Percentiles rank a stretch among this genome's conserved stretches.
Evolutionary conservation across 2,329 filamentous ascomycete genomes (phyloP).

Genomic region (Tolypocladium paradoxum): DNA sequence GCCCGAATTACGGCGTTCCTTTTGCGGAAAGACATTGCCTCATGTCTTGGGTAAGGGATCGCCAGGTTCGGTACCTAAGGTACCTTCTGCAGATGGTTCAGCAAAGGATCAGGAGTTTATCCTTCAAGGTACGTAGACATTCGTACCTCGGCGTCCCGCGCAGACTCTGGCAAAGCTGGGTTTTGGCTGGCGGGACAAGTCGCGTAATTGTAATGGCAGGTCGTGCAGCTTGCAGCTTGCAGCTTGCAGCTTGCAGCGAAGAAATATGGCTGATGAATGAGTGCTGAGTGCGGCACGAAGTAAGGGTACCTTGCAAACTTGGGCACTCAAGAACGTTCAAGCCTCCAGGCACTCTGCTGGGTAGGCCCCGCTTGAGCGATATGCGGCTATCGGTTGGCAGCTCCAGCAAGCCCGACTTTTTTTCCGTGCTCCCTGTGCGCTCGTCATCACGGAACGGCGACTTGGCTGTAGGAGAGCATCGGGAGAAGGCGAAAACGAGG

Average conservation of each 20-base stretch:
- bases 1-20: slow-evolving; percentile 40
- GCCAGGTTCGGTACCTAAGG: too few species aligned
- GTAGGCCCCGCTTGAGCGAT: slow-evolving; percentile 13
- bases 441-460: background rate
- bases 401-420: background rate
- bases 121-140: background rate
- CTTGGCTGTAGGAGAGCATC: background rate
- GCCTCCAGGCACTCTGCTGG: background rate
- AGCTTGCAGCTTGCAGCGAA: background rate
- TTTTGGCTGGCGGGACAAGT: background rate
- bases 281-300: background rate
- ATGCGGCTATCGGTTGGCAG: slow-evolving; percentile 3
- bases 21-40: slow-evolving; percentile 46
- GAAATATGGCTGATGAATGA: background rate
- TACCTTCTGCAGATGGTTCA: background rate
- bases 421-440: background rate
- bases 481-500: background rate
- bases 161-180: background rate
- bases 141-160: background rate
- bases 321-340: too few species aligned
- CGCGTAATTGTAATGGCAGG: background rate
- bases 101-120: background rate
- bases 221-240: background rate
- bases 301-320: background rate
- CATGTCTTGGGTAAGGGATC: too few species aligned